These are phyloP conservation scores for Helenozyma rhizophorensis DNA, from an alignment of 805 yeast species.

Conservation along the genomic window DNA sequence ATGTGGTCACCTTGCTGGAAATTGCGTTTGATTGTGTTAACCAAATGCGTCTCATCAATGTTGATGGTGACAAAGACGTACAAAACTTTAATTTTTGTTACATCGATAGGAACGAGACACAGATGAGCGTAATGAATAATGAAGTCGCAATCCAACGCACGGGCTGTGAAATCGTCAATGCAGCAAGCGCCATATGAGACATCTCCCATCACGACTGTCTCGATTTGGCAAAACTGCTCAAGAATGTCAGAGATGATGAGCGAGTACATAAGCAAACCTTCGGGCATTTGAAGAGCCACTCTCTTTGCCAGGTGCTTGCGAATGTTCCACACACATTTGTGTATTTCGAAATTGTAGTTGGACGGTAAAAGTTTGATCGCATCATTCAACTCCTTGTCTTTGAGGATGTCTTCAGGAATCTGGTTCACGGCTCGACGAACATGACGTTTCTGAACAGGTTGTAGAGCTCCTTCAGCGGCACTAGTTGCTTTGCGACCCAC, in stretches of 20 bases:
- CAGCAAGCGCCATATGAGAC: conserved; percentile 99
- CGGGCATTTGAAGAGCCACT: conserved; percentile 97
- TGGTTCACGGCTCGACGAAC: conserved; percentile 71
- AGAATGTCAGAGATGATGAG: conserved; percentile 86
- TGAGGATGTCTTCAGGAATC: conserved; percentile 79
- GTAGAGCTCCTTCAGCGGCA: conserved; percentile 6
- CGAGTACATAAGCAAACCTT: conserved; percentile 86
- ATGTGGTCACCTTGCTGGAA: conserved; percentile 60
- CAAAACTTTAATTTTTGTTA: conserved; percentile 86
- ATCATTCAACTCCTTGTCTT: conserved; percentile 76
- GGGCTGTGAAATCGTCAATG: conserved; percentile 93
- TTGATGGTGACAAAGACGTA: conserved; percentile 92
- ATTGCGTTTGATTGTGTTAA: conserved; percentile 71
- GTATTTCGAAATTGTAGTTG: conserved; percentile 93
- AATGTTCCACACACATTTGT: conserved; percentile 93
- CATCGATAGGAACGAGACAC: conserved; percentile 91
- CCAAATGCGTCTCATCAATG: conserved; percentile 77
- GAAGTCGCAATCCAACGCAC: conserved; percentile 89
- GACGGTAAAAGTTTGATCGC: conserved; percentile 81
- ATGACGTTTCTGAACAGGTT: conserved; percentile 15
- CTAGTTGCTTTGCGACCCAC: conserved; percentile 40
- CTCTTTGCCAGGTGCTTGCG: conserved; percentile 67
- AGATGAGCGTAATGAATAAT: conserved; percentile 97
- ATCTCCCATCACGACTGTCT: conserved; percentile 95
- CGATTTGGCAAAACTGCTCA: conserved; percentile 85